Evolutionary conservation across 2,329 filamentous ascomycete genomes (phyloP).

Genomic region (Trichophyton rubrum): DNA sequence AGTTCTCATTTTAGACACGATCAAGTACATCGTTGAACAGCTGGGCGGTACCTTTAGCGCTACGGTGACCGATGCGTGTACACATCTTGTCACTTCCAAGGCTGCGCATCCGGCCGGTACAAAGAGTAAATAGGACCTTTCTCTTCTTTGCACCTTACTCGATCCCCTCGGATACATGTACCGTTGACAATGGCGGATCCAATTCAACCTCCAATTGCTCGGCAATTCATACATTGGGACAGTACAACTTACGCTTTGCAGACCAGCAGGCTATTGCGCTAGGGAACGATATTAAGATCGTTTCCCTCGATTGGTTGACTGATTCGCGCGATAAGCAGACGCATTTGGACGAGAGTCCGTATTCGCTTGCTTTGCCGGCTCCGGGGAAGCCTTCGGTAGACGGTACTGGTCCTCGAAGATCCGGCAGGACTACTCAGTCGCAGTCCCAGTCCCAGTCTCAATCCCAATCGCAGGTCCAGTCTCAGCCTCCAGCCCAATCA

Average conservation of each 20-base stretch:
- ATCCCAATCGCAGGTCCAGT: background rate
- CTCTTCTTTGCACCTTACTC: background rate
- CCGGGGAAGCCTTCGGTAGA: conserved; percentile 4
- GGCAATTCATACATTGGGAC: background rate
- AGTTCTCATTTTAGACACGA: conserved; percentile 15
- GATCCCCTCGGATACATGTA: background rate
- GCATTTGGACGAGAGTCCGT: conserved; percentile 30
- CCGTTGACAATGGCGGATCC: background rate
- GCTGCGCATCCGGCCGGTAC: conserved; percentile 25
- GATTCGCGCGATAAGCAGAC: conserved; percentile 39
- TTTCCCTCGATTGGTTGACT: conserved; percentile 50
- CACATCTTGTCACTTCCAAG: conserved; percentile 29
- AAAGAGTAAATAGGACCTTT: conserved; percentile 23
- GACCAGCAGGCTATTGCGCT: conserved; percentile 33
- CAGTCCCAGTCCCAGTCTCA: conserved; percentile 6
- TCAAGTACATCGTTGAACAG: conserved; percentile 23
- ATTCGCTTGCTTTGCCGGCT: conserved; percentile 19
- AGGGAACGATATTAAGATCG: conserved; percentile 37
- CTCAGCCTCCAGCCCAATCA: background rate
- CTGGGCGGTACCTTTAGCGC: conserved; percentile 25
- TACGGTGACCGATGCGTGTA: conserved; percentile 22
- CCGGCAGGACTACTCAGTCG: conserved; percentile 6
- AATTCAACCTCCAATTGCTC: background rate
- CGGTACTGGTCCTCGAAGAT: conserved; percentile 9
- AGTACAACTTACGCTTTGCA: conserved; percentile 12